These are phyloP conservation scores for Solanum bulbocastanum DNA, from an alignment of 257 asterid genomes.

Conservation along the genomic window DNA sequence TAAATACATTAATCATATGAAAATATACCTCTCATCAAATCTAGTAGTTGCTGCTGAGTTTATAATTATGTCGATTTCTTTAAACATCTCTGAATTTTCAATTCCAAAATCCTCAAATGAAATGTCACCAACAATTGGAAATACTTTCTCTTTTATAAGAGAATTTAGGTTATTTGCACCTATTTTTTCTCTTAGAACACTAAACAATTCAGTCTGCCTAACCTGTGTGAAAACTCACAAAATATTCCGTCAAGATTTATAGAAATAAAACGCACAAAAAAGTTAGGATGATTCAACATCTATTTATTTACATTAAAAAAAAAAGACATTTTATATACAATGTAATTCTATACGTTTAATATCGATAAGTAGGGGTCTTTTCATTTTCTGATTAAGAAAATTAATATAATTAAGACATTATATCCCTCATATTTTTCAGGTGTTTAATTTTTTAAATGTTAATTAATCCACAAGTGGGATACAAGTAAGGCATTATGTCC, in stretches of 20 bases:
- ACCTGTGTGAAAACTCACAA: background rate
- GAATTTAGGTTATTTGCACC: background rate
- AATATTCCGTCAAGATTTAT: background rate
- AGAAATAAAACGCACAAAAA: background rate
- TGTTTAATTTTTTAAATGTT: too few relatives aligned
- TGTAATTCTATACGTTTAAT: too few relatives aligned
- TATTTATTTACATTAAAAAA: too few relatives aligned
- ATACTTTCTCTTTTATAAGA: slow-evolving; percentile 12
- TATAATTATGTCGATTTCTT: slow-evolving; percentile 30
- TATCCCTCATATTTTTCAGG: too few relatives aligned
- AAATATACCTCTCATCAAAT: slow-evolving; percentile 19
- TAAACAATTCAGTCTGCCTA: slow-evolving; percentile 3
- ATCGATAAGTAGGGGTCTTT: too few relatives aligned
- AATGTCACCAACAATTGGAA: slow-evolving; percentile 16
- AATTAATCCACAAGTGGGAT: too few relatives aligned
- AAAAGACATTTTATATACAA: too few relatives aligned
- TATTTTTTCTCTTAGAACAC: slow-evolving; percentile 7
- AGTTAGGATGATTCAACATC: background rate
- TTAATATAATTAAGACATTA: too few relatives aligned
- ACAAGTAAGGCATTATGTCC: too few relatives aligned
- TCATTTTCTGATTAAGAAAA: too few relatives aligned
- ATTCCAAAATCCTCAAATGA: slow-evolving; percentile 23
- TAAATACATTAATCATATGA: background rate
- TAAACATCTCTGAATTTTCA: slow-evolving; percentile 10
- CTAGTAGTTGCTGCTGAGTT: slow-evolving; percentile 64